These are phyloP conservation scores for Trifolium dubium DNA, from an alignment of 306 rosid genomes.

Conservation along the genomic window DNA sequence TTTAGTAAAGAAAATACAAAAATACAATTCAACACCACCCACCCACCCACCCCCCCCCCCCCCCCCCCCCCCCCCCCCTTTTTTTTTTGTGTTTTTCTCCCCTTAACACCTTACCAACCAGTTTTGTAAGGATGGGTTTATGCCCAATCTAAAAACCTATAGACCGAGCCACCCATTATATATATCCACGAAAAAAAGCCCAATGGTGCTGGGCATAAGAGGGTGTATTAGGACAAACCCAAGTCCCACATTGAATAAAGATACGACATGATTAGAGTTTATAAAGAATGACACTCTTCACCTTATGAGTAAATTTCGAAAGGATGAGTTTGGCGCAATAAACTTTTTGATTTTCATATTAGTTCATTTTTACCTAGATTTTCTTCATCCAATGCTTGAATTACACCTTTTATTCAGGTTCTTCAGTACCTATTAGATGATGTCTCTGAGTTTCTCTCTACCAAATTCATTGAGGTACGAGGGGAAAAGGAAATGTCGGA, in stretches of 20 bases:
- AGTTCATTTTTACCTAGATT: slow-evolving; percentile 13
- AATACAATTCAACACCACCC: too few species aligned
- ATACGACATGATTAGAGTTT: too few species aligned
- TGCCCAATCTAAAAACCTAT: not conserved
- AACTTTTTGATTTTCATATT: slow-evolving; percentile 2
- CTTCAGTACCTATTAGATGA: slow-evolving; percentile 88
- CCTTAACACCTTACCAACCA: not conserved
- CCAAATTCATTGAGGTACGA: slow-evolving; percentile 52
- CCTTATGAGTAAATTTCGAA: too few species aligned
- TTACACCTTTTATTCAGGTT: slow-evolving; percentile 65
- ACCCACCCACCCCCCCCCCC: too few species aligned
- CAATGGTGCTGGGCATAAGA: too few species aligned
- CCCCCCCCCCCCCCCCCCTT: too few species aligned
- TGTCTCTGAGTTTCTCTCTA: slow-evolving; percentile 76
- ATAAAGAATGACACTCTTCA: too few species aligned
- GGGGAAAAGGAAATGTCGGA: slow-evolving; percentile 49
- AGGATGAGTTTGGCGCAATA: too few species aligned
- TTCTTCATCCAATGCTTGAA: slow-evolving; percentile 37
- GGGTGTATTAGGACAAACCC: too few species aligned
- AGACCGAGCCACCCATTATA: not conserved
- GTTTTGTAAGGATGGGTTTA: not conserved
- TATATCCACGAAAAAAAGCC: not conserved
- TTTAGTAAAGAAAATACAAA: too few species aligned
- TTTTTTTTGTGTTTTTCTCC: too few species aligned
- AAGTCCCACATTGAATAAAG: too few species aligned